Evolutionary conservation across 2,329 filamentous ascomycete species (phyloP), one percentile per base, ranked within the genome.

Genomic region (Lomentospora prolificans): DNA sequence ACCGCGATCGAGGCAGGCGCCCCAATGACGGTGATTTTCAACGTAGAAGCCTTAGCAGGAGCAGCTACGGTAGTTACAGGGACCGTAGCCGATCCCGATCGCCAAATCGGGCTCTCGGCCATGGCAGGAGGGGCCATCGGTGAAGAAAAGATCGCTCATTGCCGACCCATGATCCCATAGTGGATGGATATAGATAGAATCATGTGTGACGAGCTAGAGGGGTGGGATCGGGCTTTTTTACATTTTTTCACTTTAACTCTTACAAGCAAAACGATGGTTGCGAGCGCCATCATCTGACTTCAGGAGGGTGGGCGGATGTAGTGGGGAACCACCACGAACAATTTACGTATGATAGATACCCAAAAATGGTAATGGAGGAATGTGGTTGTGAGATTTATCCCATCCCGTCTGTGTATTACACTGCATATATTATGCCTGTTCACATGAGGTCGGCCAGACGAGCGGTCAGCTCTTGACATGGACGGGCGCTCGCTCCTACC

Each of bases 1-100:
- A 46, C 3, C 41, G 41, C 24, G 41, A 46, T 19, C 41, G 41
- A 19, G 41, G 41, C 19, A 19, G 41, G n/a, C 57, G 62, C 25
- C 62, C 69, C 12, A 67, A 67, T 27, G 64, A 68, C n/a, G 62
- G 65, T n/a, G 62, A 64, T 41, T 60, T 61, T 50, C 64, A 71
- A 59, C 70, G 71, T 44, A 73, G 77, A 41, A 81, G 76, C 59
- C 74, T 72, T 7, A 79, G 75, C 56, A 72, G 71, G 46, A 73
- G 69, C 59, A 79, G 75, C 61, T 72, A 77, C 59, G 70, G 66
- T 50, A 71, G 70, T 61, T 66, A 74, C 48, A 63, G 61, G 14
- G 69, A 68, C 59, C 69, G 72, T 50, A 72, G 69, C 55, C 68
- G 67, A 51, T 75, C 73, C 36, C 67, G 68, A 50, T 46, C 41